Conservation (phyloP, 2,329 filamentous ascomycete genomes). For the Trichoderma koningiopsis region DNA sequence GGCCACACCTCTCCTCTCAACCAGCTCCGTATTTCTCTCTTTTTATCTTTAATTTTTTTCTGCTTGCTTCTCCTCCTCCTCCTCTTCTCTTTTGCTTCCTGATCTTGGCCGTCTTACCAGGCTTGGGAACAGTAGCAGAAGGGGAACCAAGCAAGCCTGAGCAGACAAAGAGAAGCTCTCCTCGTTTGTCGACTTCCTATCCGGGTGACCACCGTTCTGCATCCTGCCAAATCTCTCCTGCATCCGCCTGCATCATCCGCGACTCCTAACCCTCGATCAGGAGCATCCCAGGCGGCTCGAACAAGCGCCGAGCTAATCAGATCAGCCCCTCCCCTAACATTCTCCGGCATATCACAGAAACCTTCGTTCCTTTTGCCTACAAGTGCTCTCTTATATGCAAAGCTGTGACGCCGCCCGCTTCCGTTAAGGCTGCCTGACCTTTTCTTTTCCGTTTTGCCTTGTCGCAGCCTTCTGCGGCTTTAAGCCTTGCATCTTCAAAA, state of each 20-base stretch:
- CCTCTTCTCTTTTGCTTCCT: conserved; percentile 12
- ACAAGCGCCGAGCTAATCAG: conserved; percentile 37
- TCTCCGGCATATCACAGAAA: conserved; percentile 28
- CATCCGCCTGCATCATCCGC: conserved; percentile 24
- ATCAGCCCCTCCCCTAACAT: conserved; percentile 34
- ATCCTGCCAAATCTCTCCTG: conserved; percentile 25
- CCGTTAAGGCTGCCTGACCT: conserved; percentile 25
- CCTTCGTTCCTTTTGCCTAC: conserved; percentile 15
- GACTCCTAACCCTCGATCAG: conserved; percentile 20
- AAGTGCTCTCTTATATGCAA: conserved; percentile 20
- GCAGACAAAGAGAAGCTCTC: conserved; percentile 10
- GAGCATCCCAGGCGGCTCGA: conserved; percentile 19
- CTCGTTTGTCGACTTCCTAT: not conserved
- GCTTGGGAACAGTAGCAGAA: not conserved
- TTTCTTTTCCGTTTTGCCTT: conserved; percentile 30
- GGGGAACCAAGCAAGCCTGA: not conserved
- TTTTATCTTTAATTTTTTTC: not conserved
- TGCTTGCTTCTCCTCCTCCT: conserved; percentile 10
- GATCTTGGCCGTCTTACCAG: not conserved
- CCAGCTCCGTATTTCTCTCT: conserved; percentile 6
- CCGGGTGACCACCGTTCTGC: conserved; percentile 11
- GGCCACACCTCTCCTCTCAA: not conserved
- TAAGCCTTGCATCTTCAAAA: conserved; percentile 37
- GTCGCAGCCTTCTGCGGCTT: conserved; percentile 29
- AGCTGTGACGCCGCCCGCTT: conserved; percentile 28